Conservation (phyloP, 106 monocot genomes). For the Phalaenopsis aphrodite region DNA sequence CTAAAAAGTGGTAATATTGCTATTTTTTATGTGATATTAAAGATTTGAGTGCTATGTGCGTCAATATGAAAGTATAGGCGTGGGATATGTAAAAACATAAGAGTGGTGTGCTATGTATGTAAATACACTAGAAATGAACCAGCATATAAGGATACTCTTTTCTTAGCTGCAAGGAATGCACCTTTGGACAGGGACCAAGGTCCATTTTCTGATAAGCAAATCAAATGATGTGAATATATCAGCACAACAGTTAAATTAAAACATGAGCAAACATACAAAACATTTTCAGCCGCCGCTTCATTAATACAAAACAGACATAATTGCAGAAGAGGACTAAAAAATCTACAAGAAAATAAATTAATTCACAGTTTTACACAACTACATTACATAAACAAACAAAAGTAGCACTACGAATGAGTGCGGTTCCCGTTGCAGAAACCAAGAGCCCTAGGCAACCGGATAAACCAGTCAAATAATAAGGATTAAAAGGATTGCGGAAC, state of each 20-base stretch:
- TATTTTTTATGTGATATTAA: too few species aligned
- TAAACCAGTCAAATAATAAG: background rate
- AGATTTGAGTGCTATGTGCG: too few species aligned
- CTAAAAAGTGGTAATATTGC: too few species aligned
- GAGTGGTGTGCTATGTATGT: too few species aligned
- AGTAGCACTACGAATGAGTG: background rate
- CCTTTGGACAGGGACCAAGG: conserved; percentile 74
- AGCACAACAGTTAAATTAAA: background rate
- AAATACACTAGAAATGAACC: background rate
- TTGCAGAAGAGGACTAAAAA: background rate
- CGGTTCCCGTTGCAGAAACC: background rate
- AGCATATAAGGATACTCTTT: conserved; percentile 73
- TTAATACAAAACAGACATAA: background rate
- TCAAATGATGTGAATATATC: background rate
- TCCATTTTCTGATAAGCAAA: conserved; percentile 67
- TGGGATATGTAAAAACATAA: too few species aligned
- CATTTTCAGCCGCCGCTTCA: background rate
- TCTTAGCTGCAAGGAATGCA: conserved; percentile 74
- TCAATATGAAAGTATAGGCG: too few species aligned
- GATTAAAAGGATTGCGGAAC: background rate
- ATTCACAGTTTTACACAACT: background rate
- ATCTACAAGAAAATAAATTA: background rate
- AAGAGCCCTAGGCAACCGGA: background rate
- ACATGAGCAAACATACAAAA: background rate
- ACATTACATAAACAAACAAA: background rate